These are phyloP conservation scores for Drechslerella dactyloides DNA, from an alignment of 2,329 filamentous ascomycete species.

Conservation along the genomic window DNA sequence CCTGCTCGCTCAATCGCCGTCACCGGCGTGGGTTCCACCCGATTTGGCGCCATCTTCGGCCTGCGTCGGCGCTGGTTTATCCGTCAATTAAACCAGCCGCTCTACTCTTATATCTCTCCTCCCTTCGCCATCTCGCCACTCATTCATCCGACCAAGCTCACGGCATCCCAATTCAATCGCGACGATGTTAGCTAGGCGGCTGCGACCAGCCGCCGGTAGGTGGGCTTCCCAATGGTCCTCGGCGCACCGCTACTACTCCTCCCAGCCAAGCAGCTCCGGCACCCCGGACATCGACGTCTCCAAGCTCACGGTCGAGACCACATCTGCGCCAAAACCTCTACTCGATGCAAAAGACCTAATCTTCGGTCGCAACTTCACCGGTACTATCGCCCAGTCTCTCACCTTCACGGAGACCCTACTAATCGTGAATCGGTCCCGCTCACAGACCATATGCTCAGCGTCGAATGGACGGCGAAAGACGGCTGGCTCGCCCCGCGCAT, in stretches of 20 bases:
- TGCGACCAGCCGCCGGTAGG: constrained; percentile 29
- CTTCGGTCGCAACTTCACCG: constrained; percentile 90
- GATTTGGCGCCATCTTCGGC: background rate
- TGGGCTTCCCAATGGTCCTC: constrained; percentile 24
- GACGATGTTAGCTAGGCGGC: constrained; percentile 29
- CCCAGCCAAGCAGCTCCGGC: constrained; percentile 48
- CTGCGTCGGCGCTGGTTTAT: constrained; percentile 6
- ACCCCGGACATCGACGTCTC: constrained; percentile 73
- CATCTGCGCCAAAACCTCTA: constrained; percentile 74
- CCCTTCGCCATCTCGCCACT: background rate
- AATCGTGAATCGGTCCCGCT: constrained; percentile 14
- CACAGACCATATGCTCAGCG: constrained; percentile 91
- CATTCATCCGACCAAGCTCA: background rate
- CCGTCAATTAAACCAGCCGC: background rate
- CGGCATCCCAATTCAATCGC: background rate
- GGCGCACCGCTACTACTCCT: constrained; percentile 21
- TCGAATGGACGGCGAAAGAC: constrained; percentile 85
- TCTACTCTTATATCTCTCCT: background rate
- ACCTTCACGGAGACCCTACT: background rate
- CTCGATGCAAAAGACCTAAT: constrained; percentile 79
- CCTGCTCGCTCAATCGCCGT: background rate
- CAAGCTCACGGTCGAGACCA: constrained; percentile 76
- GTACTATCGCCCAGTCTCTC: constrained; percentile 60
- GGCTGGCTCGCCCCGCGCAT: constrained; percentile 87
- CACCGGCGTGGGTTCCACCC: background rate